Percentiles rank a stretch among this genome's conserved stretches.
Conservation (phyloP, 2,329 filamentous ascomycete species). For the Fusarium veterinarium region DNA sequence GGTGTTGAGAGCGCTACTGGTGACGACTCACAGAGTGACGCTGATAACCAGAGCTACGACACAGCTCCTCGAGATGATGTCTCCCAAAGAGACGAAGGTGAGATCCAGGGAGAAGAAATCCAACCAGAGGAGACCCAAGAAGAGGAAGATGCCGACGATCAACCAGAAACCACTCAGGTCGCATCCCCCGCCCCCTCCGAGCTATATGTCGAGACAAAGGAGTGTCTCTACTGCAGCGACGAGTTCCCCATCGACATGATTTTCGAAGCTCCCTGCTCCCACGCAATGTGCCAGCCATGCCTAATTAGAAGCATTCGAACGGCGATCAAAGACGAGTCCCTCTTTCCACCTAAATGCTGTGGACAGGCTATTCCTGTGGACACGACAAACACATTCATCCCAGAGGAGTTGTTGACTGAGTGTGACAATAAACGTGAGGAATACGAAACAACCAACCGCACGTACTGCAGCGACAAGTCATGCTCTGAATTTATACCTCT, state of each 20-base stretch:
- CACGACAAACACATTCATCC: rapidly evolving
- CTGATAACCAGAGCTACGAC: rapidly evolving
- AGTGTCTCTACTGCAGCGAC: neutral
- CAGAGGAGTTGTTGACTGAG: rapidly evolving
- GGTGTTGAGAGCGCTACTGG: rapidly evolving
- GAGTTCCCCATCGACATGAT: rapidly evolving
- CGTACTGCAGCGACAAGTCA: rapidly evolving
- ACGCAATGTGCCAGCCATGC: neutral
- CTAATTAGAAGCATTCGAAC: neutral
- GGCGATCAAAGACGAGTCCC: rapidly evolving
- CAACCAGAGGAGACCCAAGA: neutral
- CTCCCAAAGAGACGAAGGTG: rapidly evolving
- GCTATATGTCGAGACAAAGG: rapidly evolving
- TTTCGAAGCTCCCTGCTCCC: neutral
- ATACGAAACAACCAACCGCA: rapidly evolving
- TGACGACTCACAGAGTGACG: rapidly evolving
- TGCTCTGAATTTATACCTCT: neutral
- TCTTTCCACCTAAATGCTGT: neutral
- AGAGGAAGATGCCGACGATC: neutral
- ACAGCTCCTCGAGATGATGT: rapidly evolving
- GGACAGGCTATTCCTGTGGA: rapidly evolving
- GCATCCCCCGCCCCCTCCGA: rapidly evolving
- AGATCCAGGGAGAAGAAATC: rapidly evolving
- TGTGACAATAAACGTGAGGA: rapidly evolving
- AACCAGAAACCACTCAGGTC: rapidly evolving